These are phyloP conservation scores for Claviceps quebecensis DNA, from an alignment of 2,329 filamentous ascomycete species.

Conservation along the genomic window DNA sequence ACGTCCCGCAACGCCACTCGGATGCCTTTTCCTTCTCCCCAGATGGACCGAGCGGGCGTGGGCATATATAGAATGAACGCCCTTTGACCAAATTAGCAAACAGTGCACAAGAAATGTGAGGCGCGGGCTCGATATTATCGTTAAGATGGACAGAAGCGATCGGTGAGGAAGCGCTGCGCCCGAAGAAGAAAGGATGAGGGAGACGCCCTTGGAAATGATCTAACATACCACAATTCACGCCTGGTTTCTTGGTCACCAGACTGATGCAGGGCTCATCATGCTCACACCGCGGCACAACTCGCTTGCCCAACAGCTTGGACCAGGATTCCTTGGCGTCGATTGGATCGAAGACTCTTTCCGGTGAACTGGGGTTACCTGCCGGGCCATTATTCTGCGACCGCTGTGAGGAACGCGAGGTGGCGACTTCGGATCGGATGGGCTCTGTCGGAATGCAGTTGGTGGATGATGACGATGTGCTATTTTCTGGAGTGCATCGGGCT, in stretches of 20 bases:
- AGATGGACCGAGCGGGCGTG: conserved; percentile 66
- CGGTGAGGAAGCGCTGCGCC: not conserved
- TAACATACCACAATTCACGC: conserved; percentile 59
- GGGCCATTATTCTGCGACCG: not conserved
- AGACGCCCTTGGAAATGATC: not conserved
- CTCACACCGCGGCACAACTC: conserved; percentile 64
- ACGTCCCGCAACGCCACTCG: conserved; percentile 78
- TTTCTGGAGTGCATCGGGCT: not conserved
- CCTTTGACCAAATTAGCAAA: conserved; percentile 21
- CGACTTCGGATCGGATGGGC: not conserved
- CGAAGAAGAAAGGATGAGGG: no score
- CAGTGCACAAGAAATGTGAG: not conserved
- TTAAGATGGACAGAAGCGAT: not conserved
- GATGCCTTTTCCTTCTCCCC: conserved; percentile 74
- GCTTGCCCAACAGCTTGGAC: conserved; percentile 69
- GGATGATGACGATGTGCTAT: not conserved
- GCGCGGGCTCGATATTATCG: not conserved
- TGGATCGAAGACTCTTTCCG: conserved; percentile 46
- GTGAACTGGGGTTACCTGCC: conserved; percentile 1
- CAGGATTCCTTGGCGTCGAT: conserved; percentile 68
- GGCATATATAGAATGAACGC: conserved; percentile 49
- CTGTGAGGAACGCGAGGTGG: not conserved
- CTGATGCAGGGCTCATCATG: conserved; percentile 79
- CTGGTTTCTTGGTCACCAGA: conserved; percentile 75
- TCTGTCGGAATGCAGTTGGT: not conserved